phyloP scores from a whole-genome alignment of 2,329 filamentous ascomycete genomes.

The Aplosporella prunicola region DNA sequence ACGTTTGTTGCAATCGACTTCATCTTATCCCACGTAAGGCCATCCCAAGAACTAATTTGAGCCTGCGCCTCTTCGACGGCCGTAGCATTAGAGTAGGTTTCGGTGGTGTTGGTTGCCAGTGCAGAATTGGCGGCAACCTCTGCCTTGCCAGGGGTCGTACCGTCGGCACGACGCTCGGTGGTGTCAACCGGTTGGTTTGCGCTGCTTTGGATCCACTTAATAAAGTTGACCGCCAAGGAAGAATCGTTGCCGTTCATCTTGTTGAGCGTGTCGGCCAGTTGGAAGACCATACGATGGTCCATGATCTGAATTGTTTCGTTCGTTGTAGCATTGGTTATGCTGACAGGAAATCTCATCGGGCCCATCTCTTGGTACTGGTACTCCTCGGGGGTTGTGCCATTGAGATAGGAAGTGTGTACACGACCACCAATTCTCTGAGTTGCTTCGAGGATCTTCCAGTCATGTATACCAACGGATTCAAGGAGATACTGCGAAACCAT shows the following conservation, averaged over 20 bases:
- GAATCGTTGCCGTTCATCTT: conserved; percentile 45
- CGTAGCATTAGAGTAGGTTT: conserved; percentile 25
- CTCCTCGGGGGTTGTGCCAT: conserved; percentile 47
- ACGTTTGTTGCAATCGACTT: conserved; percentile 33
- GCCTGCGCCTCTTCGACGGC: conserved; percentile 30
- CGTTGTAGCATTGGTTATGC: conserved; percentile 38
- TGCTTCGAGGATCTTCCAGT: conserved; percentile 54
- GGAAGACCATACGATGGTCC: conserved; percentile 57
- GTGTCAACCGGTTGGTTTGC: conserved; percentile 45
- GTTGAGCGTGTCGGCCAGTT: conserved; percentile 52
- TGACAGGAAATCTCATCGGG: conserved; percentile 54
- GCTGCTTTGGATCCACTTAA: conserved; percentile 51
- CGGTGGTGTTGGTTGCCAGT: conserved; percentile 20
- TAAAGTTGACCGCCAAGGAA: conserved; percentile 47
- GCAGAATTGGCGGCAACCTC: conserved; percentile 40
- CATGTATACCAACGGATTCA: conserved; percentile 47
- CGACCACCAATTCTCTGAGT: conserved; percentile 53
- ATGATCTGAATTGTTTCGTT: conserved; percentile 50
- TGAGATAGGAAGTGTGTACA: conserved; percentile 54
- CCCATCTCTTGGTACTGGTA: conserved; percentile 62
- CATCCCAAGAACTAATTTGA: conserved; percentile 29
- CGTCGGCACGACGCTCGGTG: conserved; percentile 41
- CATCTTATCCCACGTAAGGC: conserved; percentile 23
- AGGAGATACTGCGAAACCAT: conserved; percentile 31
- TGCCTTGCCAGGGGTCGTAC: conserved; percentile 43